phyloP scores from a whole-genome alignment of 2,329 filamentous ascomycete genomes.

The Hypoxylon sp. region DNA sequence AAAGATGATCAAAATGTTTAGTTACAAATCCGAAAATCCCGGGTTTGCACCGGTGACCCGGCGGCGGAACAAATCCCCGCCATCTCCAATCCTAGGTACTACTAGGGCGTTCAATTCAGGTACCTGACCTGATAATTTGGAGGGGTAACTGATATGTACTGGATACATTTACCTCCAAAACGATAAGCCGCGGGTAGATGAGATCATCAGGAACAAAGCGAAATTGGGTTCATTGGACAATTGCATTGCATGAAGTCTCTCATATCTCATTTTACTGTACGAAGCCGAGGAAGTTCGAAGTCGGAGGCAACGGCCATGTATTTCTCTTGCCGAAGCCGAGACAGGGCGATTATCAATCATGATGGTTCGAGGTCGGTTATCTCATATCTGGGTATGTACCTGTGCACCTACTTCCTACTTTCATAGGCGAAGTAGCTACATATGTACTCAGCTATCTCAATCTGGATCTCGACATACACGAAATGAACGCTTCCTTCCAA shows the following conservation, averaged over 20 bases:
- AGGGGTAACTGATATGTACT: neutral
- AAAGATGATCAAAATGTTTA: conserved; percentile 6
- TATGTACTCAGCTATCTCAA: too few relatives aligned
- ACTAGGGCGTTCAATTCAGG: conserved; percentile 12
- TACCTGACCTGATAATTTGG: neutral
- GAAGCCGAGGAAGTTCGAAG: neutral
- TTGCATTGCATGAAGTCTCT: conserved; percentile 10
- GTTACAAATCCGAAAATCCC: conserved; percentile 9
- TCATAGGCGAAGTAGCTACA: neutral
- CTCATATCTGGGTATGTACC: neutral
- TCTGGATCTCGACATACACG: too few relatives aligned
- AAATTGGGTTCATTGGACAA: conserved; percentile 26
- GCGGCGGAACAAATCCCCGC: conserved; percentile 35
- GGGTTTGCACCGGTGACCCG: conserved; percentile 23
- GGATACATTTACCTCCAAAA: neutral
- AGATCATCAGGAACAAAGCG: conserved; percentile 10
- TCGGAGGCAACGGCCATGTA: neutral
- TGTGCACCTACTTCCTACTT: neutral
- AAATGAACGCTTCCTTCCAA: neutral
- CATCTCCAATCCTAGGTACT: conserved; percentile 6
- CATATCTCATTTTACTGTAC: too few relatives aligned
- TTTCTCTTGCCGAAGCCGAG: neutral
- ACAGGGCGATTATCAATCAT: too few relatives aligned
- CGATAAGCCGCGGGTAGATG: conserved; percentile 26
- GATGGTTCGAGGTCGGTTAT: conserved; percentile 33